Base-by-base conservation (phyloP, 257 asterid species). In the Przewalskia tangutica region DNA sequence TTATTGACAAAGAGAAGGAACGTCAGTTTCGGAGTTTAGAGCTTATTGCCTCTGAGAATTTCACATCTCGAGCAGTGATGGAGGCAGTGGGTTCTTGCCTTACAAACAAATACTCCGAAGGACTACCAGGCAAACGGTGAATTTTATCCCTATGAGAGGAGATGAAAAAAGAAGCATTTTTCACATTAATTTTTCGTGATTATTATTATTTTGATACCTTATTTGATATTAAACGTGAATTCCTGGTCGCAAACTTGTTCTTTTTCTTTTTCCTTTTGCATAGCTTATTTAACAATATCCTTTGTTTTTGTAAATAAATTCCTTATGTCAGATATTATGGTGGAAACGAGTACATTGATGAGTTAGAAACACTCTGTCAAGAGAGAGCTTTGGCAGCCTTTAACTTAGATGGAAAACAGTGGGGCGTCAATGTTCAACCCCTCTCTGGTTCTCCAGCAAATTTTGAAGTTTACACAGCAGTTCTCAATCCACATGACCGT, bases 21-120 rank as follows among this genome's bases (percentile, higher is more conserved):
- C 95, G 97, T 10, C 99, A 95, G 81, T 94, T 91, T 81, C 90
- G 91, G 87, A 94, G 98, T 86, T 88, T 95, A 82, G 97, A 91
- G 71, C 95, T 95, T 82, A 95, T 95, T 84, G 99, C 99, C 76
- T 95, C 98, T 0, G 99, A 95, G 87, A 95, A 95, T 84, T 95
- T 92, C 86, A 95, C 99, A 14, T 95, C 98, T 50, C 95, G 97
- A 81, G 98, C 99, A 60, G 99, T 95, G 86, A 95, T 95, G 99
- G 98, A 95, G 88, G 99, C 97, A 10, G 99, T 95, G 84, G 99
- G 99, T 85, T 95, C 99, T 83, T 94, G 98, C 91, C 93, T 95
- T 83, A 94, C 99, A 62, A 95, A 95, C 80, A 95, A 95, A 77
- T 95, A 95, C 81, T 94, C 99, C 1, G 98, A 95, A 88, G 99